Percentiles rank a stretch among this genome's conserved stretches.
Evolutionary conservation across 2,329 filamentous ascomycete genomes (phyloP).

Genomic region (Cryphonectria japonica): DNA sequence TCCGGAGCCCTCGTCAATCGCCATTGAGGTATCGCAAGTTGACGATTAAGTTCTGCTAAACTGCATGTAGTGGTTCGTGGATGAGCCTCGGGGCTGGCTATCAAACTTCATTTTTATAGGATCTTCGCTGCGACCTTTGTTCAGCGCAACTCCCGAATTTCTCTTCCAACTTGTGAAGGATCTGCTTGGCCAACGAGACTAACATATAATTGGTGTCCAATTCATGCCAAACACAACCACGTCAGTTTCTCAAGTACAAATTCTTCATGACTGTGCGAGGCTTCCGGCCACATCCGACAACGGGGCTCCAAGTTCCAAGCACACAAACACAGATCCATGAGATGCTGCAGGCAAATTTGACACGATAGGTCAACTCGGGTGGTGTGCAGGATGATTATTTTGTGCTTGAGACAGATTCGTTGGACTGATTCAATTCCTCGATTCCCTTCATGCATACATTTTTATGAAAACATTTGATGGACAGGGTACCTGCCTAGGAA

Average conservation of each 20-base stretch:
- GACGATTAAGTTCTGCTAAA: too few species aligned
- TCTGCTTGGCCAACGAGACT: neutral
- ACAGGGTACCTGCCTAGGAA: neutral
- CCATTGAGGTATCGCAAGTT: too few species aligned
- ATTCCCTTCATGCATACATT: neutral
- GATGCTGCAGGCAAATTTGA: conserved; percentile 20
- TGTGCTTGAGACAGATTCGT: neutral
- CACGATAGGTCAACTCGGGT: conserved; percentile 13
- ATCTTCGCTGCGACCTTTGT: neutral
- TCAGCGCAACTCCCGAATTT: neutral
- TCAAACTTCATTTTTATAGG: neutral
- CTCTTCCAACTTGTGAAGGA: neutral
- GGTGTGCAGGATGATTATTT: neutral
- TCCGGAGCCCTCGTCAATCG: too few species aligned
- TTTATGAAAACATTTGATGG: neutral
- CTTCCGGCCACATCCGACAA: neutral
- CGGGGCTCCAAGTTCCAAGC: conserved; percentile 20
- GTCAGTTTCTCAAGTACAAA: neutral
- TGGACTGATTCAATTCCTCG: conserved; percentile 9
- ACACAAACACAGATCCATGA: conserved; percentile 16
- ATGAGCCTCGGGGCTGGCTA: neutral
- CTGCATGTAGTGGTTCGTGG: neutral
- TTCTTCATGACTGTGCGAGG: neutral
- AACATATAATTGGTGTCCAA: neutral
- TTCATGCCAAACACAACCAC: neutral